These are phyloP conservation scores for Plectosphaerella cucumerina DNA, from an alignment of 2,329 filamentous ascomycete species.

Conservation along the genomic window DNA sequence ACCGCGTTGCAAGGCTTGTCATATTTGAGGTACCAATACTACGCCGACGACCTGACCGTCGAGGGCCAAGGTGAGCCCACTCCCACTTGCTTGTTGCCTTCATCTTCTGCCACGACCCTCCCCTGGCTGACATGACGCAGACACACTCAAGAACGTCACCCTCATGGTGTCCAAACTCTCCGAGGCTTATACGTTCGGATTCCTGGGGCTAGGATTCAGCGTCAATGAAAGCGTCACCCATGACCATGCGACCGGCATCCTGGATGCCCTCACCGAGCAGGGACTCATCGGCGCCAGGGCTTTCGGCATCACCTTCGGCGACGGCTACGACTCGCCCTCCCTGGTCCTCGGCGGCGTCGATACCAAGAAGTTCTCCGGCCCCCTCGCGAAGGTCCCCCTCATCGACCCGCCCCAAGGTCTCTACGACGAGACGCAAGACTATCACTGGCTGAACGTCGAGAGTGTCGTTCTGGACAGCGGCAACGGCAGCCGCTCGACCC, in stretches of 20 bases:
- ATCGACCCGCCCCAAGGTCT: background rate
- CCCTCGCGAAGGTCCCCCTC: conserved; percentile 14
- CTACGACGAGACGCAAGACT: background rate
- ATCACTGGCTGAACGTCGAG: background rate
- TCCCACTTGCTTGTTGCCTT: conserved; percentile 17
- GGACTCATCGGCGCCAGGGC: conserved; percentile 58
- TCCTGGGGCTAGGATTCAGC: background rate
- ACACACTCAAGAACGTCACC: background rate
- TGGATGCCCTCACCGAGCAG: conserved; percentile 46
- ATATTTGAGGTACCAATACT: conserved; percentile 36
- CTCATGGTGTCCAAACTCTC: conserved; percentile 25
- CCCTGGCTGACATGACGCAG: background rate
- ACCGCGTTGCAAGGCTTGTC: conserved; percentile 47
- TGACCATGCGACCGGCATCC: background rate
- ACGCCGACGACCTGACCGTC: conserved; percentile 41
- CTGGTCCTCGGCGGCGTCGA: conserved; percentile 11
- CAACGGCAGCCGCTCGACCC: background rate
- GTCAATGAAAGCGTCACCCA: background rate
- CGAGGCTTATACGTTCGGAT: background rate
- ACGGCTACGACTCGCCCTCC: background rate
- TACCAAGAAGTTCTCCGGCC: conserved; percentile 10
- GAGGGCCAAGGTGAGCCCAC: conserved; percentile 51
- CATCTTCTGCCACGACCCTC: no score
- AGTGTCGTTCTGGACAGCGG: background rate
- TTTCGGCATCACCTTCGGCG: conserved; percentile 61